Conservation (phyloP, 805 yeast species). For the Teunomyces aglyptinius region DNA sequence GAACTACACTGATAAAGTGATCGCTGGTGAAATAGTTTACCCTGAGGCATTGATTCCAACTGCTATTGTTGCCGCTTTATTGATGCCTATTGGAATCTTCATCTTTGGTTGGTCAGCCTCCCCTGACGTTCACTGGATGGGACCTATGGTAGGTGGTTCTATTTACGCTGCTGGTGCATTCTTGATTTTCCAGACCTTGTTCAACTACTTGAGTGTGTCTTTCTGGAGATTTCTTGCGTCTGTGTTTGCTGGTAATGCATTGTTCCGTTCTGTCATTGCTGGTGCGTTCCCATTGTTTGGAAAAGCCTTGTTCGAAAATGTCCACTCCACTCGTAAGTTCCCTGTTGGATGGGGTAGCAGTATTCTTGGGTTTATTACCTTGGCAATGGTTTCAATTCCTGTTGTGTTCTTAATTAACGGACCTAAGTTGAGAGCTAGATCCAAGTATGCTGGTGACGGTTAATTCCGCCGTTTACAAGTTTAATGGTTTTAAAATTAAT, state of each 20-base stretch:
- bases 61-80: constrained; percentile 20
- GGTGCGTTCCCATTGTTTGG: constrained; percentile 68
- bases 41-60: constrained; percentile 20
- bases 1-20: constrained; percentile 12
- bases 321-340: constrained; percentile 39
- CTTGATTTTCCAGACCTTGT: constrained; percentile 48
- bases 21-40: constrained; percentile 9
- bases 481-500: too few relatives aligned
- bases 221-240: constrained; percentile 54
- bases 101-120: constrained; percentile 21
- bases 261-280: constrained; percentile 51
- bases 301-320: constrained; percentile 52
- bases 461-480: neutral
- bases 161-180: constrained; percentile 20
- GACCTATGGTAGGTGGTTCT: constrained; percentile 21
- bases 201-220: constrained; percentile 48
- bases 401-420: constrained; percentile 44
- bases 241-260: constrained; percentile 56
- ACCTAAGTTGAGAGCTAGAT: constrained; percentile 44
- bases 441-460: constrained; percentile 30
- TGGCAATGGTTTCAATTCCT: constrained; percentile 48
- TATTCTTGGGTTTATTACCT: constrained; percentile 46
- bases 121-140: constrained; percentile 18
- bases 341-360: constrained; percentile 61
- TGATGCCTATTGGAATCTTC: constrained; percentile 22